Percentiles rank a stretch among this genome's conserved stretches.
Evolutionary conservation across 805 yeast species (phyloP).

Genomic region (Lachancea cidri): DNA sequence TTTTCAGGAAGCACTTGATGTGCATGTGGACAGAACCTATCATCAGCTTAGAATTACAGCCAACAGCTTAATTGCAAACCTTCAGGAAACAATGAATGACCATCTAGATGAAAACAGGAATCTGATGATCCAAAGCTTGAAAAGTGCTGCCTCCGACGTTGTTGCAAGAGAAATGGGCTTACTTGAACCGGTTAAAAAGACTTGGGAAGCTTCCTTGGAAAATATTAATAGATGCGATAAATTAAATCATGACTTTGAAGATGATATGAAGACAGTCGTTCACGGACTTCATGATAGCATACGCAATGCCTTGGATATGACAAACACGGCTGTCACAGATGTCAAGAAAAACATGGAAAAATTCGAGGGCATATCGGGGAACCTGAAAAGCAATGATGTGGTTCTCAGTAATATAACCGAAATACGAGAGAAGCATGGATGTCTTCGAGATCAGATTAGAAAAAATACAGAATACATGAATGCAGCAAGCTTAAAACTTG

Average conservation of each 20-base stretch:
- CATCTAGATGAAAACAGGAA: constrained; percentile 23
- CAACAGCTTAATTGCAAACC: constrained; percentile 16
- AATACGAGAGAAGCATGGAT: constrained; percentile 15
- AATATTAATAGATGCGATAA: constrained; percentile 32
- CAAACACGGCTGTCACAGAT: constrained; percentile 14
- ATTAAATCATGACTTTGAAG: constrained; percentile 21
- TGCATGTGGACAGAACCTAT: constrained; percentile 23
- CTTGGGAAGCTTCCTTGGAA: constrained; percentile 29
- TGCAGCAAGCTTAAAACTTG: constrained; percentile 8
- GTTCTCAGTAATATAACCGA: constrained; percentile 18
- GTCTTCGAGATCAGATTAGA: constrained; percentile 6
- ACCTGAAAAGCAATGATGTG: constrained; percentile 10
- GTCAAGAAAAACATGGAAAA: constrained; percentile 17
- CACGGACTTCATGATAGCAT: constrained; percentile 17
- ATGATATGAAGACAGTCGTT: constrained; percentile 16
- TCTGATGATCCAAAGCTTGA: constrained; percentile 23
- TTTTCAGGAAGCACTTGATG: constrained; percentile 22
- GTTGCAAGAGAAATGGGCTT: constrained; percentile 27
- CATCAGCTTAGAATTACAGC: constrained; percentile 22
- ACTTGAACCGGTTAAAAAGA: constrained; percentile 26
- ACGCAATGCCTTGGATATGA: constrained; percentile 14
- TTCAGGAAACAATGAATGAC: constrained; percentile 20
- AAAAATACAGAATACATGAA: constrained; percentile 8
- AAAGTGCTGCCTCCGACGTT: constrained; percentile 24
- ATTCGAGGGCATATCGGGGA: constrained; percentile 12